phyloP scores from a whole-genome alignment of 2,329 filamentous ascomycete species.

The Xylaria sp. region DNA sequence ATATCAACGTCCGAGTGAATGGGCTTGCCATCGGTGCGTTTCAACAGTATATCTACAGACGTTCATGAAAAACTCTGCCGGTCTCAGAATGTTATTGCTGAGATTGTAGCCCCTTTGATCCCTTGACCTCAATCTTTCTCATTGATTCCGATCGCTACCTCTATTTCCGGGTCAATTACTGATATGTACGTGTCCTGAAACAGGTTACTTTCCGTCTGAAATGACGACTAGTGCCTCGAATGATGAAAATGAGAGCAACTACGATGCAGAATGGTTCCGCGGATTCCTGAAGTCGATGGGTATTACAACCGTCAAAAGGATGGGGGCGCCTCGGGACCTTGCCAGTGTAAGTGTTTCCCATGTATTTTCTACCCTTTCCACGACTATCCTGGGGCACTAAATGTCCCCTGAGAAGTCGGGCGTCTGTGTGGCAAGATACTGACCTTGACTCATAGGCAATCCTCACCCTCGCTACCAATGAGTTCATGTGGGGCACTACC shows the following conservation, averaged over 20 bases:
- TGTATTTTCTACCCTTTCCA: neutral
- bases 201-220: conserved; percentile 48
- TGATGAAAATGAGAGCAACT: conserved; percentile 42
- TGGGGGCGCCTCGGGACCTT: conserved; percentile 44
- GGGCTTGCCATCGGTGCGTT: conserved; percentile 43
- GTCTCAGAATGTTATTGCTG: neutral
- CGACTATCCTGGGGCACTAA: neutral
- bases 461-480: conserved; percentile 46
- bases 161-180: neutral
- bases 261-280: conserved; percentile 36
- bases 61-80: neutral
- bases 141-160: neutral
- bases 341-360: conserved; percentile 43
- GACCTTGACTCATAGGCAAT: conserved; percentile 35
- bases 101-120: neutral
- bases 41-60: neutral
- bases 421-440: neutral
- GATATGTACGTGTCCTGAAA: neutral
- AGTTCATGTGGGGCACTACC: conserved; percentile 46
- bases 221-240: conserved; percentile 43
- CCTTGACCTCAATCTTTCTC: neutral
- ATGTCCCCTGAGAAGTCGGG: neutral
- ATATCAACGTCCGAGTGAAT: conserved; percentile 48
- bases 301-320: conserved; percentile 39
- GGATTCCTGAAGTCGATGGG: conserved; percentile 38